Conservation (phyloP, 306 rosid species). For the Glycine tomentella region DNA sequence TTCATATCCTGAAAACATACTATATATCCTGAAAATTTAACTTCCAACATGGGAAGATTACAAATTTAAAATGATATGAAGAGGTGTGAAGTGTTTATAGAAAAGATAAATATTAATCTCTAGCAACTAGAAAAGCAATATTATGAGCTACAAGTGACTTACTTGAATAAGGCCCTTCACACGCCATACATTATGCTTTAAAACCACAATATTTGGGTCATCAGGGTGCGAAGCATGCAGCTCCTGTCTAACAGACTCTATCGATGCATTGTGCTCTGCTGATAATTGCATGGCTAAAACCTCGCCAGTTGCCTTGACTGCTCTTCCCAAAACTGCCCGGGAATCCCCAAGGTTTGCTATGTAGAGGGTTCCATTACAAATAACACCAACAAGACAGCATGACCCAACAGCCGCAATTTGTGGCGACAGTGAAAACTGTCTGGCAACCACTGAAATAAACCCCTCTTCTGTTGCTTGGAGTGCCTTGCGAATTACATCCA, state of each 20-base stretch:
- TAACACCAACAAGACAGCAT: constrained; percentile 87
- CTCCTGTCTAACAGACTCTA: constrained; percentile 85
- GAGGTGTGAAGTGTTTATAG: constrained; percentile 19
- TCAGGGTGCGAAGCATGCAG: constrained; percentile 87
- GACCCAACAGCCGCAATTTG: constrained; percentile 97
- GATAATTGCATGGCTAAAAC: constrained; percentile 80
- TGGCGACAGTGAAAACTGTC: constrained; percentile 70
- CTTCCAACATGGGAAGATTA: not conserved
- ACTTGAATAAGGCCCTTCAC: constrained; percentile 93
- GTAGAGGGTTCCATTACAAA: constrained; percentile 74
- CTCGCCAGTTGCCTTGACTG: constrained; percentile 79
- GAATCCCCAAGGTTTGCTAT: constrained; percentile 91
- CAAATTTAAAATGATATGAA: constrained; percentile 12
- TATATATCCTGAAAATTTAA: not conserved
- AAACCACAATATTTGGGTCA: constrained; percentile 78
- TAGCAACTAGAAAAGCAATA: constrained; percentile 22
- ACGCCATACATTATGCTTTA: constrained; percentile 95
- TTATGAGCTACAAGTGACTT: constrained; percentile 18
- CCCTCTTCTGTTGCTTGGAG: constrained; percentile 94
- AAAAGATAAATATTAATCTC: constrained; percentile 1
- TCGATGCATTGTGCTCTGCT: constrained; percentile 76
- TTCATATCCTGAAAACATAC: constrained; percentile 27
- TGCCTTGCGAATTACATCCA: constrained; percentile 86
- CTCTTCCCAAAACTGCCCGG: constrained; percentile 91
- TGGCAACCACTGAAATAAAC: constrained; percentile 72